Base-by-base conservation (phyloP, 140 eudicot genomes). In the Erigeron philadelphicus region DNA sequence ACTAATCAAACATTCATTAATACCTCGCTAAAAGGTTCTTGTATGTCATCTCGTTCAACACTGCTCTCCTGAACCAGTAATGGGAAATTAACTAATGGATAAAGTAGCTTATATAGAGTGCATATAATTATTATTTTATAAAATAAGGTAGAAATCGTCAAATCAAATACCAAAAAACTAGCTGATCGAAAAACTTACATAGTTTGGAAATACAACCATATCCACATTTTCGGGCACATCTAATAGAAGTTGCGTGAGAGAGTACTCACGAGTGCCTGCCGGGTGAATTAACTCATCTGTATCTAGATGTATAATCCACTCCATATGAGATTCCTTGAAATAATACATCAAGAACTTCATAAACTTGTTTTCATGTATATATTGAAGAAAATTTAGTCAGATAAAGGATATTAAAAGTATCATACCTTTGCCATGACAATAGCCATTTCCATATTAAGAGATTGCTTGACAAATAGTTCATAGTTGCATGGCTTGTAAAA, bases 401-500 rank as follows among this genome's bases (percentile, higher is more conserved):
- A 47, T 21, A 61, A 60, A 4, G 13, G n/a, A 63, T 31, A 15
- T 8, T 13, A 15, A 15, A 4, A 1, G 53, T 19, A 41, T 11
- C 75, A 62, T 81, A 81, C 90, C 81, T 77, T 81, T 75, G 86
- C 86, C 81, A 79, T 71, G 77, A 70, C 72, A 15, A 84, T 84
- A 60, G 84, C 90, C 84, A 84, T 79, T 74, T 84, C 87, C 90
- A 84, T 84, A 48, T 84, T 81, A n/a, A 81, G 83, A 18, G 87
- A 59, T 75, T 84, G 90, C 79, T 81, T 84, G 77, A 84, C 90
- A 75, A 84, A 84, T 55, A 84, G 74, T 79, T 84, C 90, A 67
- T 84, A 76, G 75, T 84, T 84, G 81, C 87, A 84, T 47, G 90
- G 90, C 66, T 84, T 81, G 81, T 81, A 84, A 72, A 84, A 84